Evolutionary conservation across 495 filamentous ascomycete genomes (phyloP), one percentile per base, ranked within the genome.

Genomic region (Penicillium roqueforti): DNA sequence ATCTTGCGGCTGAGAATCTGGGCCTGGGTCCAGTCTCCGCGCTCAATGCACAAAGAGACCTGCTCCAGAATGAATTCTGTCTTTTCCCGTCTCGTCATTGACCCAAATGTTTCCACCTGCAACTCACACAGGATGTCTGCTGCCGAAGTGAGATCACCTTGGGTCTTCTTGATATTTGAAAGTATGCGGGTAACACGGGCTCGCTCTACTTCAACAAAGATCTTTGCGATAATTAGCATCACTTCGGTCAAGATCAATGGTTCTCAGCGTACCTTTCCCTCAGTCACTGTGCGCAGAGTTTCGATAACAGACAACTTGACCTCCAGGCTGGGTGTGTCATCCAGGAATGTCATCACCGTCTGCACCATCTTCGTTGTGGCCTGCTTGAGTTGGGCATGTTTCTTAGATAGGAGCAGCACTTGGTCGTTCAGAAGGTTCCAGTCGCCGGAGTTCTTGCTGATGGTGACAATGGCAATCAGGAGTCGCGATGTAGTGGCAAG

Each of bases 301-400:
- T 97, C 91, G 58, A 98, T 97, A 37, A 95, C 83, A 14, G 89
- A 86, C 41, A 98, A 77, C 76, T 97, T 97, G 29, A 83, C 88
- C 52, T 96, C 92, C 54, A 87, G 56, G 53, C 78, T 87, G 34
- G 92, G 89, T 65, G 83, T 80, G 43, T 87, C 81, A 65, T 95
- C 88, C 68, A 98, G 74, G 69, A 96, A 97, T 41, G 74, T 78
- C 89, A 98, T 95, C 49, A 95, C 90, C 47, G 84, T 85, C 78
- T 97, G 93, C 39, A 98, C 93, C 93, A 98, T 98, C 80, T 91
- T 92, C 58, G 93, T 97, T 56, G 88, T 91, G 62, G 93, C 93
- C 76, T 97, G 95, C 72, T 97, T 97, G 72, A 98, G 92, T 76
- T 98, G 93, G 61, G 91, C 88, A 89, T 98, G 93, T 78, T 98